phyloP scores from a whole-genome alignment of 1,284 basidiomycete genomes.

The Somion occarium region DNA sequence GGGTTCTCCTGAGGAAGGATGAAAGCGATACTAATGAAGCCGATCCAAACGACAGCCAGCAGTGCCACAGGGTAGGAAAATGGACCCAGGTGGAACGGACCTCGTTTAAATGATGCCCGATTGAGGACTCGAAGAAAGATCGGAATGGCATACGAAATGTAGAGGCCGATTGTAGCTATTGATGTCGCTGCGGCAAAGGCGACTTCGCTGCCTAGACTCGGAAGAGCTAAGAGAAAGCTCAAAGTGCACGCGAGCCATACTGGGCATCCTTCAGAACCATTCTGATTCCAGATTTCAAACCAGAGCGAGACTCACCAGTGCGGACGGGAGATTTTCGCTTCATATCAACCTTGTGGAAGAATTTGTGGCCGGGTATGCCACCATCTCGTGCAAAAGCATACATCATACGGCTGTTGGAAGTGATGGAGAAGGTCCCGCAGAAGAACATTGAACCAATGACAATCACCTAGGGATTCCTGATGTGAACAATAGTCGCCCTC shows the following conservation, averaged over 20 bases:
- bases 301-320: constrained; percentile 42
- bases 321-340: constrained; percentile 60
- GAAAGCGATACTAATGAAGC: constrained; percentile 61
- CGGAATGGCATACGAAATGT: constrained; percentile 70
- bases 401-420: constrained; percentile 78
- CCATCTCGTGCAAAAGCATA: constrained; percentile 71
- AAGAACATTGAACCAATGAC: constrained; percentile 70
- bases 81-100: constrained; percentile 66
- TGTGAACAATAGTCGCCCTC: not conserved
- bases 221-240: constrained; percentile 70
- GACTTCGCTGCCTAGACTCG: constrained; percentile 64
- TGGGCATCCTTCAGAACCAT: constrained; percentile 16
- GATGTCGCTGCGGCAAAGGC: constrained; percentile 73
- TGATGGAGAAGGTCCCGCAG: constrained; percentile 72
- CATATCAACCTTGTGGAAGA: constrained; percentile 60
- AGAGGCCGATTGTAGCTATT: constrained; percentile 75
- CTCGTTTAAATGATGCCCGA: constrained; percentile 52
- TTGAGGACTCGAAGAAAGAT: constrained; percentile 64
- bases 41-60: constrained; percentile 51
- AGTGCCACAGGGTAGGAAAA: constrained; percentile 57
- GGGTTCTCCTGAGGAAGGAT: constrained; percentile 65
- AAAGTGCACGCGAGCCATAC: constrained; percentile 76
- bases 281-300: not conserved
- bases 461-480: constrained; percentile 46
- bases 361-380: constrained; percentile 61